Evolutionary conservation across 768 basidiomycete genomes (phyloP).

Genomic region (Russula olivacea): DNA sequence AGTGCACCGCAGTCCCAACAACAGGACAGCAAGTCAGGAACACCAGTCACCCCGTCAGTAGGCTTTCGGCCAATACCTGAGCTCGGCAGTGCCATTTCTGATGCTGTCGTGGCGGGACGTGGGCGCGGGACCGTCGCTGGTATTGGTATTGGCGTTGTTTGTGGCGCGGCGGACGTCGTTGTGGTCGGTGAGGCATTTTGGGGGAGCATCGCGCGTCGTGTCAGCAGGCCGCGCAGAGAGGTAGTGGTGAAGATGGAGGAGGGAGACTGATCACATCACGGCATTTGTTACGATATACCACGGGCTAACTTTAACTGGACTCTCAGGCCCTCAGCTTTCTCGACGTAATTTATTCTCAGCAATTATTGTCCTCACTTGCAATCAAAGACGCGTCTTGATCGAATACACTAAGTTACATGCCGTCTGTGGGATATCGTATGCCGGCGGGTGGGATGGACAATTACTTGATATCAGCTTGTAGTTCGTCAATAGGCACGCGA

Average conservation of each 20-base stretch:
- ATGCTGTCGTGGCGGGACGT: slow-evolving; percentile 18
- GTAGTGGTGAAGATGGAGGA: slow-evolving; percentile 24
- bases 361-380: not conserved
- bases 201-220: slow-evolving; percentile 14
- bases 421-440: not conserved
- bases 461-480: slow-evolving; percentile 36
- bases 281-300: not conserved
- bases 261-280: not conserved
- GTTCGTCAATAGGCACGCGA: slow-evolving; percentile 66
- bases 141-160: slow-evolving; percentile 24
- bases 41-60: not conserved
- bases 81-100: slow-evolving; percentile 8
- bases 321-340: not conserved
- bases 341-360: slow-evolving; percentile 12
- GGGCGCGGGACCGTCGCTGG: slow-evolving; percentile 23
- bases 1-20: not conserved
- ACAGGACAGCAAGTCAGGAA: slow-evolving; percentile 21
- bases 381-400: not conserved
- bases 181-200: slow-evolving; percentile 24
- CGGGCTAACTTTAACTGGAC: not conserved
- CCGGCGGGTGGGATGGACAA: not conserved
- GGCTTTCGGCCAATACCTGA: slow-evolving; percentile 25
- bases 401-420: not conserved
- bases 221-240: not conserved
- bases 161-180: slow-evolving; percentile 22